phyloP scores from a whole-genome alignment of 768 basidiomycete species.

The Lactarius tabidus region DNA sequence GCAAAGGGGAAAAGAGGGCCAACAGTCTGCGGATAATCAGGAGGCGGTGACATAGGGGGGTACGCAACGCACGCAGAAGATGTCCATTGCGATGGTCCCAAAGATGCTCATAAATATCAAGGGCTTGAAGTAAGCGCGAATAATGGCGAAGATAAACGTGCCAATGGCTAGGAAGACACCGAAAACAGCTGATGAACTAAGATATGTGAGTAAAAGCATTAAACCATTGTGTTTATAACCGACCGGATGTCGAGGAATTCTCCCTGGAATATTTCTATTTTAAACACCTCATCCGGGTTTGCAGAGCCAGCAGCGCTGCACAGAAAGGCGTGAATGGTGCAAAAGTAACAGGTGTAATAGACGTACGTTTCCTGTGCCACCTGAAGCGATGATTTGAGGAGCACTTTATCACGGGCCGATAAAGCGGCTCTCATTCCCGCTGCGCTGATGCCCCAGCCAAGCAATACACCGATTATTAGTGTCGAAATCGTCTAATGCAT shows the following conservation, averaged over 20 bases:
- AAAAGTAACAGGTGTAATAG: background rate
- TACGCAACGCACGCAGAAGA: conserved; percentile 36
- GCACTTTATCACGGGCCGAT: conserved; percentile 35
- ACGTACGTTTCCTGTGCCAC: conserved; percentile 34
- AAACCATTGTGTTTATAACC: conserved; percentile 3
- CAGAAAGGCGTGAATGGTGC: background rate
- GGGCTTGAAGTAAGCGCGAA: conserved; percentile 46
- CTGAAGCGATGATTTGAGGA: conserved; percentile 31
- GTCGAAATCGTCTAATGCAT: conserved; percentile 37
- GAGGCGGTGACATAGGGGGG: background rate
- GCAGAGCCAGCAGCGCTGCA: conserved; percentile 34
- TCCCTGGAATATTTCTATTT: conserved; percentile 44
- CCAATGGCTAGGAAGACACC: conserved; percentile 49
- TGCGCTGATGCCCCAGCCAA: conserved; percentile 54
- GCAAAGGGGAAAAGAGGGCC: conserved; percentile 48
- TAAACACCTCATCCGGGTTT: conserved; percentile 39
- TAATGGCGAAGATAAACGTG: conserved; percentile 40
- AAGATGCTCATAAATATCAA: conserved; percentile 44
- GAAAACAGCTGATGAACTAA: conserved; percentile 42
- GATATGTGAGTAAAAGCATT: background rate
- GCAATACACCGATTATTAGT: conserved; percentile 42
- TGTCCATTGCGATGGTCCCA: conserved; percentile 45
- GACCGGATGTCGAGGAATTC: conserved; percentile 45
- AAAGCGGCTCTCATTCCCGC: conserved; percentile 51
- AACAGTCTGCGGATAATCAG: conserved; percentile 32